Evolutionary conservation across 2,329 filamentous ascomycete species (phyloP).

Genomic region (Fusarium brachygibbosum): DNA sequence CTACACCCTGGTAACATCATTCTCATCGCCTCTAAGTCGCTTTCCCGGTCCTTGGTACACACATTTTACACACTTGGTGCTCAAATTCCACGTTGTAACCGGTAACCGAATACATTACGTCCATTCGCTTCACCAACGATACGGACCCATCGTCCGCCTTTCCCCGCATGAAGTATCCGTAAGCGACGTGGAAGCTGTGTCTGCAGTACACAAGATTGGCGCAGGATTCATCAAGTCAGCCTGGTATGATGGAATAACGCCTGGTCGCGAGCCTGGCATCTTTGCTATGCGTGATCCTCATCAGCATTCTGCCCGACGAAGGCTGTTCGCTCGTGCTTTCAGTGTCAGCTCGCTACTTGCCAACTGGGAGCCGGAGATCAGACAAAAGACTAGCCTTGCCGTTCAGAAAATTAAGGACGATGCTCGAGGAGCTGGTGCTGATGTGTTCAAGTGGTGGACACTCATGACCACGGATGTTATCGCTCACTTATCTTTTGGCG

Average conservation of each 20-base stretch:
- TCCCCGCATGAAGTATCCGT: constrained; percentile 9
- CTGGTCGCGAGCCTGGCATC: not conserved
- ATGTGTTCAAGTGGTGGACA: constrained; percentile 40
- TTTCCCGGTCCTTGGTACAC: constrained; percentile 31
- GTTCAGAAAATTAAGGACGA: not conserved
- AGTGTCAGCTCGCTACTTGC: constrained; percentile 5
- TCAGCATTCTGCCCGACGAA: constrained; percentile 13
- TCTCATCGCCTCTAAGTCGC: not conserved
- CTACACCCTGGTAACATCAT: not conserved
- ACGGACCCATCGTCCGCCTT: not conserved
- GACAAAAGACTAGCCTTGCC: constrained; percentile 1
- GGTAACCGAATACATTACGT: constrained; percentile 26
- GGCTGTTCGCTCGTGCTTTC: constrained; percentile 26
- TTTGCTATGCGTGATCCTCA: constrained; percentile 34
- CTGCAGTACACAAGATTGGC: constrained; percentile 33
- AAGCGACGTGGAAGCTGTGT: constrained; percentile 18
- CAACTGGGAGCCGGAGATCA: constrained; percentile 24
- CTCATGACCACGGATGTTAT: constrained; percentile 35
- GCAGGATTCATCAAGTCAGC: constrained; percentile 24
- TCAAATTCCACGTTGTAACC: constrained; percentile 9
- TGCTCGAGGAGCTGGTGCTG: not conserved
- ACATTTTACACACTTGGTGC: constrained; percentile 6
- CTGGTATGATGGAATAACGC: constrained; percentile 21
- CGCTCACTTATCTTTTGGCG: constrained; percentile 28
- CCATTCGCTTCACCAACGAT: not conserved